phyloP scores from a whole-genome alignment of 345 rosid species.

The Acer campestre region DNA sequence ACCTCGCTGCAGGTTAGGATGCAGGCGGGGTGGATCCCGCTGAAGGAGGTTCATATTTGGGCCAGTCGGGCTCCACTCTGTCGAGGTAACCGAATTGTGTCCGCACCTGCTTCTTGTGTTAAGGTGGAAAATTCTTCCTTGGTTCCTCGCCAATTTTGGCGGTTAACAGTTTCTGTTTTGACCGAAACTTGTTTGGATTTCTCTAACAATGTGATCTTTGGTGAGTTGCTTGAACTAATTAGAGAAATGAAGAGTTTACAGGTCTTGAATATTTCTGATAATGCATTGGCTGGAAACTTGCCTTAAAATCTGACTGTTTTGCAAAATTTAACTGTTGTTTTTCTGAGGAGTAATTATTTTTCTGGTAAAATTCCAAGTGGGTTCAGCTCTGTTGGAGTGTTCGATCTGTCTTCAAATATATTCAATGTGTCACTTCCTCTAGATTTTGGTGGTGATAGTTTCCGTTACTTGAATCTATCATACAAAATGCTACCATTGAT shows the following conservation, averaged over 20 bases:
- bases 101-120: too few species aligned
- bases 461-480: slow-evolving; percentile 70
- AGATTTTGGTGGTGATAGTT: slow-evolving; percentile 54
- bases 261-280: slow-evolving; percentile 72
- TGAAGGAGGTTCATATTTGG: too few species aligned
- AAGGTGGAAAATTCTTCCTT: too few species aligned
- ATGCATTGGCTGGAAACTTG: slow-evolving; percentile 65
- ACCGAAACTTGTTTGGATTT: slow-evolving; percentile 1
- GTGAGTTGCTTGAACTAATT: slow-evolving; percentile 55
- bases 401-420: slow-evolving; percentile 85
- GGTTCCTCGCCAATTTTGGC: too few species aligned
- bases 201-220: slow-evolving; percentile 59
- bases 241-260: slow-evolving; percentile 45
- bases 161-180: too few species aligned
- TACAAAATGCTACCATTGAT: slow-evolving; percentile 73
- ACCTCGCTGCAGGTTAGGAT: too few species aligned
- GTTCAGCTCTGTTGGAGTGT: slow-evolving; percentile 49
- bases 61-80: too few species aligned
- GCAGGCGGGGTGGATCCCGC: too few species aligned
- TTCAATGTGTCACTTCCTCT: slow-evolving; percentile 65
- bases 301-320: slow-evolving; percentile 52
- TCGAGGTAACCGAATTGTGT: too few species aligned
- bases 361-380: slow-evolving; percentile 63
- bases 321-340: slow-evolving; percentile 60
- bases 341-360: slow-evolving; percentile 61